Evolutionary conservation across 2,329 filamentous ascomycete species (phyloP), one percentile per base, ranked within the genome.

Genomic region (Stenocarpella maydis): DNA sequence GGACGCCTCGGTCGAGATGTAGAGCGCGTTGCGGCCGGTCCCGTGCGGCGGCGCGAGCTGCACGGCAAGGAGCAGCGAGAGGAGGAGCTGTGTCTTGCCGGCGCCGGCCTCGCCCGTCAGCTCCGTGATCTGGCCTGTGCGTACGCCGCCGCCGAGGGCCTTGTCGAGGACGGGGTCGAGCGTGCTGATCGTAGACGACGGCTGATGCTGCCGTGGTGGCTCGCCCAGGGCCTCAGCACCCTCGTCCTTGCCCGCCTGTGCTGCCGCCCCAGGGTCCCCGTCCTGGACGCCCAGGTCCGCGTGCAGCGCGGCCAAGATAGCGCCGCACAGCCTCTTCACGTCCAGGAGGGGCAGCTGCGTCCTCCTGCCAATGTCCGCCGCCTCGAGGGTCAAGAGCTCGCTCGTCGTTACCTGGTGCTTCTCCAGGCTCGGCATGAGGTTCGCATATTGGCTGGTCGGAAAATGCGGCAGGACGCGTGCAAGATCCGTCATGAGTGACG

Each of bases 51-150:
- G 82, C 2, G 92, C 90, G 5, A 98, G 90, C 79, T 99, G 96
- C 19, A 91, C 91, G 39, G 95, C 87, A 41, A 98, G 89, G 53
- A 97, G 90, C 34, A 99, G 87, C 26, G 91, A 90, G 34, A 98
- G 87, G 34, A 98, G 90, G 76, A 98, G 89, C 79, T 99, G 96
- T 1, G 96, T 98, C 86, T 99, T 99, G 76, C 95, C 96, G 73
- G 91, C 92, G 75, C 95, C 96, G 73, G 94, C 97, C 83, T 98
- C 96, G 69, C 96, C 96, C 1, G 94, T 92, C 71, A 99, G 86
- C 79, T 99, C 96, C 9, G 93, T 94, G 76, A 99, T 84, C 80
- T 92, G 91, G 55, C 94, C 92, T 2, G 90, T 86, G 1, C 92
- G 92, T 67, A 98, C 87, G 24, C 96, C 96, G 58, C 95, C 95